Base-by-base conservation (phyloP, 495 filamentous ascomycete species). In the Xylaria sp. region DNA sequence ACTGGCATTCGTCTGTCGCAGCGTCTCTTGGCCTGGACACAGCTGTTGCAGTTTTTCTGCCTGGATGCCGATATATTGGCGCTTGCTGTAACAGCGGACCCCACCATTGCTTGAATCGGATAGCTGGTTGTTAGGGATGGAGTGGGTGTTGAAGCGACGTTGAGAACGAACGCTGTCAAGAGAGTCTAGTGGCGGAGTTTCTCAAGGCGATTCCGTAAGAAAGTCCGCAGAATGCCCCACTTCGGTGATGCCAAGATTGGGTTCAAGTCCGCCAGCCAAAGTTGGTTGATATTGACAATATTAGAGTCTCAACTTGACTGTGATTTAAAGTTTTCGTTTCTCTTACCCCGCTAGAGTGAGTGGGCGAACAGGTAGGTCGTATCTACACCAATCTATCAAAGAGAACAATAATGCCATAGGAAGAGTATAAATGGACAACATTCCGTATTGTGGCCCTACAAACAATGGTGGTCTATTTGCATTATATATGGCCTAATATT, bases 41-140 rank as follows among this genome's bases (percentile, higher is more conserved):
- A 80, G 53, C 53, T 53, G 58, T 81, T 71, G 74, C 79, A 80
- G 68, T 72, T 81, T 69, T 79, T 81, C 67, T 80, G 79, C 41
- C 79, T 68, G 58, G 78, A 74, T 2, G 62, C 67, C 33, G 69
- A 29, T 21, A 48, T 37, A 24, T 19, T 37, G 17, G 52, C 29
- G 48, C 12, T 59, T 12, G 21, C n/a, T 33, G 15, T 21, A 3
- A 9, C 21, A 40, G 31, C 37, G 59, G 57, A 52, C n/a, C 67
- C 57, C 57, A 21, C 31, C 52, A 43, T 69, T 5, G 1, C 46
- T 46, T 46, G 5, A 43, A 41, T 53, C 35, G 29, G 46, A 14
- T 3, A 41, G n/a, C 29, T 15, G n/a, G n/a, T 61, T 41, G 8
- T n/a, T 31, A 7, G 43, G 26, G 26, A 69, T 17, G 17, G 37